Evolutionary conservation across 108 stramenopile genomes (phyloP), one percentile per base, ranked within the genome.

Genomic region (Hondaea fermentalgiana): DNA sequence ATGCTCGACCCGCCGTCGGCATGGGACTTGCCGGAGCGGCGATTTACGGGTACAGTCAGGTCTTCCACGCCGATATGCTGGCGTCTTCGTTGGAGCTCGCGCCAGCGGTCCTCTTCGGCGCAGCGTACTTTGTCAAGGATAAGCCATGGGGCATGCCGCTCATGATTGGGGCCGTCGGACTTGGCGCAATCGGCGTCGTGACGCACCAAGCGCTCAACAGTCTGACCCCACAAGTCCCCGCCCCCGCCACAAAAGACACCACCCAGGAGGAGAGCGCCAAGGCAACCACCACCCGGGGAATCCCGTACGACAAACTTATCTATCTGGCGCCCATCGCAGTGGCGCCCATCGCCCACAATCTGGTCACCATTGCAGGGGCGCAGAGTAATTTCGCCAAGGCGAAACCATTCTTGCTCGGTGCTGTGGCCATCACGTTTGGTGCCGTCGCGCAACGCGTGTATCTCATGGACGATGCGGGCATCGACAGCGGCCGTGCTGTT

Each of bases 401-500:
- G 6, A 83, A 83, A 35, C 76, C 76, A 12, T 83, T 83, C 23
- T 12, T 83, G 25, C 28, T 83, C 12, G 76, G 76, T 6, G 76
- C 76, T 16, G 45, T 83, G 5, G 76, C 76, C 10, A 28, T 83
- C 23, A 83, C 76, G 0, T 23, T 83, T 23, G 76, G 76, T 23
- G 76, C 76, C 5, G 51, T 83, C n/a, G 76, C 49, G 51, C 76
- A 83, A 23, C 76, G 76, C 49, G 49, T 83, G 6, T 83, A 83
- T 3, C 76, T 83, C 12, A 83, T 83, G 76, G 76, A 83, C 12
- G 76, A 83, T 53, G 76, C 76, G 12, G 76, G 76, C 6, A 53
- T 83, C 23, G 76, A 83, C 51, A 83, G 76, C 51, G 76, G 76
- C 76, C 76, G 76, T 45, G 76, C 49, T 45, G 51, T 83, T 23